Evolutionary conservation across 306 rosid species (phyloP).

Genomic region (Arachis hypogaea): DNA sequence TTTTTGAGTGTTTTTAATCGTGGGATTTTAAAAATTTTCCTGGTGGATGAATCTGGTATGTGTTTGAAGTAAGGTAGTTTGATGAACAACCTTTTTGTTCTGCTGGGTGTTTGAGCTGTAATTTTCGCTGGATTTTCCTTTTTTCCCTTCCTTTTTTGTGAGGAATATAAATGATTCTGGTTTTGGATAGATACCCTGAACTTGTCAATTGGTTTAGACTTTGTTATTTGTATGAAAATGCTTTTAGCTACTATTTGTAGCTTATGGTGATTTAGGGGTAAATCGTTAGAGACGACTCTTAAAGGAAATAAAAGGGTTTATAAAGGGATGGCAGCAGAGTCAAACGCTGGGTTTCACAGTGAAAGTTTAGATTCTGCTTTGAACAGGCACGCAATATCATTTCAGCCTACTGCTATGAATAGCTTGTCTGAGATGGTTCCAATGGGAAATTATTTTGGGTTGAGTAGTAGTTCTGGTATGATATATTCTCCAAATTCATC

Average conservation of each 20-base stretch:
- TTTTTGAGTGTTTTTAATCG: conserved; percentile 28
- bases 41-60: conserved; percentile 28
- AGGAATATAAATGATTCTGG: conserved; percentile 35
- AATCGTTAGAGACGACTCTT: conserved; percentile 34
- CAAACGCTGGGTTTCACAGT: conserved; percentile 71
- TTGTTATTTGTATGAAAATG: conserved; percentile 40
- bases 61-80: conserved; percentile 28
- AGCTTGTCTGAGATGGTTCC: conserved; percentile 84
- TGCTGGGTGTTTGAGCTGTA: conserved; percentile 13
- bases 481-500: conserved; percentile 68
- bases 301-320: not conserved
- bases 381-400: conserved; percentile 82
- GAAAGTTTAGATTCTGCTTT: conserved; percentile 63
- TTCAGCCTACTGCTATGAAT: conserved; percentile 76
- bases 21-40: conserved; percentile 10
- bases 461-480: conserved; percentile 58
- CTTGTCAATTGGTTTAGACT: conserved; percentile 38
- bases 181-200: conserved; percentile 35
- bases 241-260: conserved; percentile 38
- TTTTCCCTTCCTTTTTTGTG: not conserved
- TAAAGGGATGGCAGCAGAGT: conserved; percentile 73
- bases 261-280: conserved; percentile 44
- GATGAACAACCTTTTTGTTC: not conserved
- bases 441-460: conserved; percentile 67
- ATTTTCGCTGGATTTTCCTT: conserved; percentile 21